phyloP scores from a whole-genome alignment of 2,329 filamentous ascomycete species.

The Hypoxylon sp. region DNA sequence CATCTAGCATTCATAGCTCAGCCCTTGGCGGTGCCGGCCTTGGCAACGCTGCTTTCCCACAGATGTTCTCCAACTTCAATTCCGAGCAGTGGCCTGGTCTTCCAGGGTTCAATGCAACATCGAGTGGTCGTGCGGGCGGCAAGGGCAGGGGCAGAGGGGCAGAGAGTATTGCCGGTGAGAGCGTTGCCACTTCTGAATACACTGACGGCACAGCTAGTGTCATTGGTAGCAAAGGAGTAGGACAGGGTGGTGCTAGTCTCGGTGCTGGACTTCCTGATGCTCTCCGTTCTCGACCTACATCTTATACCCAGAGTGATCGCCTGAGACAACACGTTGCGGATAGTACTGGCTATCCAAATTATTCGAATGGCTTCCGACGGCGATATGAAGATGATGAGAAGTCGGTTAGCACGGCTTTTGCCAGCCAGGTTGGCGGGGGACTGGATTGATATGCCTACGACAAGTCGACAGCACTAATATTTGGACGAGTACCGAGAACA shows the following conservation, averaged over 20 bases:
- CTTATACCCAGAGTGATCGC: slow-evolving; percentile 85
- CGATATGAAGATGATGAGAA: slow-evolving; percentile 91
- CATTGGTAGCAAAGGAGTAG: slow-evolving; percentile 79
- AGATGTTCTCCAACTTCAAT: slow-evolving; percentile 95
- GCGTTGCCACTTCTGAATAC: slow-evolving; percentile 89
- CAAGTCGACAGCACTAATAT: slow-evolving; percentile 28
- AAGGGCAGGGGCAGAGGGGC: slow-evolving; percentile 76
- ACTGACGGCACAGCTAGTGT: slow-evolving; percentile 86
- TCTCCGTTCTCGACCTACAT: slow-evolving; percentile 74
- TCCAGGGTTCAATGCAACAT: slow-evolving; percentile 68
- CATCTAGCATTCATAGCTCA: slow-evolving; percentile 94
- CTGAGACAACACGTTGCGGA: slow-evolving; percentile 91
- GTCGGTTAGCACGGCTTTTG: slow-evolving; percentile 96
- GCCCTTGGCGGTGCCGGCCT: slow-evolving; percentile 88
- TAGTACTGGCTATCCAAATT: slow-evolving; percentile 78
- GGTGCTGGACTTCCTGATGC: slow-evolving; percentile 81
- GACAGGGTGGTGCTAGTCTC: slow-evolving; percentile 89
- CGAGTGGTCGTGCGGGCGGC: slow-evolving; percentile 72
- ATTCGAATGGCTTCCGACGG: slow-evolving; percentile 76
- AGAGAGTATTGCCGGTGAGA: slow-evolving; percentile 90
- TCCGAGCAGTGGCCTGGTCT: slow-evolving; percentile 90
- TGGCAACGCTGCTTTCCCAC: slow-evolving; percentile 81
- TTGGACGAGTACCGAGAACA: slow-evolving; percentile 22
- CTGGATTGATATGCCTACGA: slow-evolving; percentile 51
- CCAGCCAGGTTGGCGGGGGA: slow-evolving; percentile 84